Base-by-base conservation (phyloP, 495 filamentous ascomycete species). In the Aspergillus panamensis region DNA sequence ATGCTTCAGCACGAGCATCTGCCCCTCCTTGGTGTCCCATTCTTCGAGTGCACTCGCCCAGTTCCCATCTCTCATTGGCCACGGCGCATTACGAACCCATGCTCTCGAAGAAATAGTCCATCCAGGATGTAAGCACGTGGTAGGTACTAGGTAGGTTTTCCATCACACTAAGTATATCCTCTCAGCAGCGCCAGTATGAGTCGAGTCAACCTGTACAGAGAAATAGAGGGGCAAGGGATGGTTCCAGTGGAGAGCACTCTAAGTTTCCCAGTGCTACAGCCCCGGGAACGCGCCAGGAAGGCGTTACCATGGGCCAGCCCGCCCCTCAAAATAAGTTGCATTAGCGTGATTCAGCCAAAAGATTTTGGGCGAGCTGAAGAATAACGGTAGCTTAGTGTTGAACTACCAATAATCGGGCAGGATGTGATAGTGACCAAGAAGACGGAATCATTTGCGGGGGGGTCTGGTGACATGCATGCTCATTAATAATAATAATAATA, bases 261-360 rank as follows among this genome's bases (percentile, higher is more conserved):
- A 71, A 67, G 58, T 66, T 60, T 72, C 68, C 73, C 73, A 67
- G 70, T 64, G 65, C 71, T 70, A 62, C 64, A 73, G 72, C 63
- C 67, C 67, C 70, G 72, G 73, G 66, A 66, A 62, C 62, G 59
- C 60, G 33, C 53, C 60, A 50, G 30, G 25, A 49, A 47, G 39
- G 51, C 51, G 12, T 55, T 47, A 21, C 44, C 33, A 52, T 48
- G 47, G 55, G 30, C 51, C 48, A 62, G 54, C 64, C 50, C 43
- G 53, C 62, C 31, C 49, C 55, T 55, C 63, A 67, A 69, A 73
- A 70, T 64, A 74, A 73, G 66, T 63, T 75, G 74, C 74, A 74
- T 77, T 75, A 77, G 74, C 67, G 71, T 45, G 56, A 59, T 60
- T 65, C 66, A 66, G 67, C 66, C 65, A 63, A 65, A 66, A 62